Base-by-base conservation (phyloP, 2,329 filamentous ascomycete genomes). In the Pestalotiopsis sp. region DNA sequence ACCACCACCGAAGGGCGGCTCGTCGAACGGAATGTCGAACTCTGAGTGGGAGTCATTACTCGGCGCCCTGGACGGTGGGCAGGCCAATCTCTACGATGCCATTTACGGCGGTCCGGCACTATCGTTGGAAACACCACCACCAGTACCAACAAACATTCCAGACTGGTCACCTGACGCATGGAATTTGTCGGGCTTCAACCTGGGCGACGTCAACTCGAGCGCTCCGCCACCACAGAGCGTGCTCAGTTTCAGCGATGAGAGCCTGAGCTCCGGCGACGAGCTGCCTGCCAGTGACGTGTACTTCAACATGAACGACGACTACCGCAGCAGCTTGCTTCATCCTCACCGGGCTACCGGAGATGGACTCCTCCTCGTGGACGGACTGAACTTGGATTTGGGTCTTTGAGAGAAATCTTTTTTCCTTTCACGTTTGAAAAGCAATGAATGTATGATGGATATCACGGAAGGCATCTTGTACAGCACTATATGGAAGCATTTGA, bases 31-130 rank as follows among this genome's bases (percentile, higher is more conserved):
- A 17, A 85, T 91, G 13, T 90, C 90, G 0, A 82, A 90, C 9
- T 85, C 89, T 0, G 93, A 96, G 74, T 97, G 94, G 94, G 94
- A 97, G 78, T 89, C 91, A 1, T 85, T 97, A 0, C 85, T 97
- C 2, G 91, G 92, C 4, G 91, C 91, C 25, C 90, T 97, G 78
- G 94, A 97, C 74, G 90, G 90, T 45, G 93, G 93, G 0, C 87
- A 91, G 72, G 89, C 91, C 66, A 97, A 95, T 76, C 91, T 97
- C n/a, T 96, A 93, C 79, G 91, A 94, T 76, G 91, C 91, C 56
- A 93, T 94, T 67, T 94, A 94, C 73, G 92, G 92, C 49, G 92
- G 92, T 0, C 85, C 87, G 11, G 84, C 84, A 60, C 80, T 83
- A 70, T 82, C 81, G 4, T 78, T 85, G 40, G 82, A 85, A 25